Percentiles rank a stretch among this genome's conserved stretches.
phyloP scores from a whole-genome alignment of 2,329 filamentous ascomycete genomes.

The Parastagonospora avenae region DNA sequence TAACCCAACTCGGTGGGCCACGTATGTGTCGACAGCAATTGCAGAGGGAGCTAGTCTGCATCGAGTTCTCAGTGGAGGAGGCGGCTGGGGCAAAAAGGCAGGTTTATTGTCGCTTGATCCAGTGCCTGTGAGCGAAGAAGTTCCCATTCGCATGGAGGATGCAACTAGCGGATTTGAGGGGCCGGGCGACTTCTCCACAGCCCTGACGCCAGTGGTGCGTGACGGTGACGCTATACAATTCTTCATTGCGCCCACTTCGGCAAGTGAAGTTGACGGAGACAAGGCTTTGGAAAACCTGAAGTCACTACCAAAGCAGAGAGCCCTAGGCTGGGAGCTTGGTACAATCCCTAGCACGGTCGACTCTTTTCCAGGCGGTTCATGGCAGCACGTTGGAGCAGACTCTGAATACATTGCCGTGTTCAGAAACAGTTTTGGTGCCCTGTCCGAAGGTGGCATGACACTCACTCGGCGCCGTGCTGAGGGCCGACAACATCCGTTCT shows the following conservation, averaged over 20 bases:
- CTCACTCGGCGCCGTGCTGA: slow-evolving; percentile 12
- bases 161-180: slow-evolving; percentile 14
- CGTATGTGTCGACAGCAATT: slow-evolving; percentile 25
- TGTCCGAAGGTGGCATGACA: slow-evolving; percentile 61
- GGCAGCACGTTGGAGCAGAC: slow-evolving; percentile 17
- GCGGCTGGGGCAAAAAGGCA: slow-evolving; percentile 82
- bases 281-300: slow-evolving; percentile 3
- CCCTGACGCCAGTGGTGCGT: slow-evolving; percentile 62
- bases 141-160: slow-evolving; percentile 2
- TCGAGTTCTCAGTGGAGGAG: slow-evolving; percentile 73
- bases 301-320: background rate
- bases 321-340: slow-evolving; percentile 45
- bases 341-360: slow-evolving; percentile 54
- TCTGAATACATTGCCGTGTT: slow-evolving; percentile 23
- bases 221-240: slow-evolving; percentile 65
- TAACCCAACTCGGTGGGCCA: slow-evolving; percentile 26
- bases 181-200: slow-evolving; percentile 39
- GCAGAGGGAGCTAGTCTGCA: slow-evolving; percentile 48
- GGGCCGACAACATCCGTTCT: background rate
- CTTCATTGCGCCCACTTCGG: slow-evolving; percentile 29
- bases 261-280: background rate
- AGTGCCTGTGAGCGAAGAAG: slow-evolving; percentile 12
- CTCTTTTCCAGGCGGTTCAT: slow-evolving; percentile 29
- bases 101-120: slow-evolving; percentile 81
- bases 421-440: slow-evolving; percentile 62